Evolutionary conservation across 305 asterid species (phyloP), one percentile per base, ranked within the genome.

Genomic region (Fraxinus albicans): DNA sequence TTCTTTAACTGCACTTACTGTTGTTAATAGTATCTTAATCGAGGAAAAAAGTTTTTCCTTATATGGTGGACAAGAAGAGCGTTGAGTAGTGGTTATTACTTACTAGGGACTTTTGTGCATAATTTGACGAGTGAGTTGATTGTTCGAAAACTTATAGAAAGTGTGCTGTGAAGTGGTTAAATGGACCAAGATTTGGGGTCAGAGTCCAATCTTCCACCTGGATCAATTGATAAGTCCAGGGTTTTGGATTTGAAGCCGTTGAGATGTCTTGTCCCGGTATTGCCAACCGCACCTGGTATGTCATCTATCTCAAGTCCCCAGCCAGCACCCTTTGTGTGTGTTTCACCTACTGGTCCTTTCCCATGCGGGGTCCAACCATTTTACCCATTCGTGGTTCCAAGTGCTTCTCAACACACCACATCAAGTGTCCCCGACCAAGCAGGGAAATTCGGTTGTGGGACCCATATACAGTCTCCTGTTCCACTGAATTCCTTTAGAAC

Each of bases 331-430:
- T 95, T 95, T 84, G 94, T 90, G 25, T 94, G 97, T 83, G 97
- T 94, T 73, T 89, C 98, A 25, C 99, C 99, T 3, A 73, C 89
- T 17, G 99, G 99, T 53, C 99, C 99, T 69, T 95, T 95, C 69
- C 95, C 98, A 0, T 84, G 93, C 3, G 98, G 98, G 29, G 88
- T 91, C 77, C 91, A 93, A 44, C 98, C 97, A n/a, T 87, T 95
- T 89, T 95, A 89, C 86, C 98, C 99, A 0, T 90, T 95, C 80
- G 78, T 89, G 21, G 83, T 81, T 27, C 82, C 92, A 13, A 77
- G 72, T 40, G 87, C 81, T n/a, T 58, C 91, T 76, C 90, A 88
- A 12, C 89, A 88, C 10, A 73, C 88, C 10, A 77, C 83, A 5
- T 79, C 87, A 12, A 88, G 76, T 50, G 78, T 76, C 36, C 77